These are phyloP conservation scores for Colletotrichum brevisporum DNA, from an alignment of 2,329 filamentous ascomycete species.

Conservation along the genomic window DNA sequence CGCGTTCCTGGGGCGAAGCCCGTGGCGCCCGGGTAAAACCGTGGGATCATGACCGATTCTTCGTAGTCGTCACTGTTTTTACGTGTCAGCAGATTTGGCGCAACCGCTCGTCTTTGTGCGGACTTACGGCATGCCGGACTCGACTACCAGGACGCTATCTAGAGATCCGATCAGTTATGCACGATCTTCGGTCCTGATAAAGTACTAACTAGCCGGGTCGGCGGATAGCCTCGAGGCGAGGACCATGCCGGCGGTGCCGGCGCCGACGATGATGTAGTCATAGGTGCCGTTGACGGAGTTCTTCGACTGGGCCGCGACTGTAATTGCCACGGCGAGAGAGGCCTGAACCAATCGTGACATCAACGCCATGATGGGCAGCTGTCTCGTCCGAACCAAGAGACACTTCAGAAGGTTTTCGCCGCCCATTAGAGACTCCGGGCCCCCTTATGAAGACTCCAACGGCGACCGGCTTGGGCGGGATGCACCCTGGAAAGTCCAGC, in stretches of 20 bases:
- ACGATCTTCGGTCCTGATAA: background rate
- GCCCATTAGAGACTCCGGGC: background rate
- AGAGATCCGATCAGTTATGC: background rate
- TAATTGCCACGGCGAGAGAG: background rate
- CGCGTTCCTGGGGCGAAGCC: constrained; percentile 43
- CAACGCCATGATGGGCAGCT: background rate
- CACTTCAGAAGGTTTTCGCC: too few relatives aligned
- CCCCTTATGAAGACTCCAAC: background rate
- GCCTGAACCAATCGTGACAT: background rate
- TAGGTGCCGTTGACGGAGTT: constrained; percentile 22
- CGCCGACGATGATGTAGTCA: constrained; percentile 51
- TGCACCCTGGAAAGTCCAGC: background rate
- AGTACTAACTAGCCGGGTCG: background rate
- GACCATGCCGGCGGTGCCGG: constrained; percentile 50
- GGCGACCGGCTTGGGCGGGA: background rate
- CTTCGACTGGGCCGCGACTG: background rate
- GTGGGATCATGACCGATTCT: constrained; percentile 32
- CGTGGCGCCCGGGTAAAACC: constrained; percentile 25
- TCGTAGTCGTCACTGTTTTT: constrained; percentile 29
- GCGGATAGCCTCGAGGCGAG: constrained; percentile 49
- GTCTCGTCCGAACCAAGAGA: background rate
- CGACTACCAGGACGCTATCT: constrained; percentile 40
- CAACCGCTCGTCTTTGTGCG: background rate
- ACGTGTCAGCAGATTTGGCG: background rate
- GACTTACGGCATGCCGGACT: constrained; percentile 40